Conservation (phyloP, 768 basidiomycete species). For the Zangia roseola region DNA sequence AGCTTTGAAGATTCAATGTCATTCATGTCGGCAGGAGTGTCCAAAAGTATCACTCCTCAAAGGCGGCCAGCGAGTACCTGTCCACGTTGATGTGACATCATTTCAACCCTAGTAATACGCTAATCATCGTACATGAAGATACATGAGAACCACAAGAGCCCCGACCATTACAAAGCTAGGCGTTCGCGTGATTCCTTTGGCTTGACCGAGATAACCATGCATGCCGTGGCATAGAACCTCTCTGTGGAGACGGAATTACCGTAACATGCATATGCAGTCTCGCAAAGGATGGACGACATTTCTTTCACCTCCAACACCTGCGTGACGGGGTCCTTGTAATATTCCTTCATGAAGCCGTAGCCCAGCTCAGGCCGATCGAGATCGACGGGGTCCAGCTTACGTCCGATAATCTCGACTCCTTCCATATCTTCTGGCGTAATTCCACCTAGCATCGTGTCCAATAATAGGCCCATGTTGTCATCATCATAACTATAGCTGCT, state of each 20-base stretch:
- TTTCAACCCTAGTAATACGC: too few relatives aligned
- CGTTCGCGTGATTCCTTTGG: too few relatives aligned
- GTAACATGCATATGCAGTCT: not conserved
- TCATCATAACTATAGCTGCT: not conserved
- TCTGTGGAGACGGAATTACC: not conserved
- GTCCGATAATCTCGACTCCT: not conserved
- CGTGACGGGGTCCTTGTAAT: not conserved
- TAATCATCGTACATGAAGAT: too few relatives aligned
- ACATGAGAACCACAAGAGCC: too few relatives aligned
- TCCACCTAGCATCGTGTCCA: accelerated
- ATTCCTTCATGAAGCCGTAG: not conserved
- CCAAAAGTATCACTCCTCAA: too few relatives aligned
- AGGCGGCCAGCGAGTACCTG: too few relatives aligned
- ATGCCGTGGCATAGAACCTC: not conserved
- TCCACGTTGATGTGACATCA: too few relatives aligned
- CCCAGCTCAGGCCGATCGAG: too few relatives aligned
- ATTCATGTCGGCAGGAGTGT: too few relatives aligned
- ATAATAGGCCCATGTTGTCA: not conserved
- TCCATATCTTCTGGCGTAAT: not conserved
- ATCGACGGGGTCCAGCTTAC: too few relatives aligned
- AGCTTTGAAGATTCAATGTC: too few relatives aligned
- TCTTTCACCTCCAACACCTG: constrained; percentile 1
- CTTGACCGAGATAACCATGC: constrained; percentile 3
- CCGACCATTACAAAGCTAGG: too few relatives aligned
- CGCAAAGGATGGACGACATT: not conserved